Evolutionary conservation across 78 protist species (phyloP).

Genomic region (Dictyostelium firmibasis): DNA sequence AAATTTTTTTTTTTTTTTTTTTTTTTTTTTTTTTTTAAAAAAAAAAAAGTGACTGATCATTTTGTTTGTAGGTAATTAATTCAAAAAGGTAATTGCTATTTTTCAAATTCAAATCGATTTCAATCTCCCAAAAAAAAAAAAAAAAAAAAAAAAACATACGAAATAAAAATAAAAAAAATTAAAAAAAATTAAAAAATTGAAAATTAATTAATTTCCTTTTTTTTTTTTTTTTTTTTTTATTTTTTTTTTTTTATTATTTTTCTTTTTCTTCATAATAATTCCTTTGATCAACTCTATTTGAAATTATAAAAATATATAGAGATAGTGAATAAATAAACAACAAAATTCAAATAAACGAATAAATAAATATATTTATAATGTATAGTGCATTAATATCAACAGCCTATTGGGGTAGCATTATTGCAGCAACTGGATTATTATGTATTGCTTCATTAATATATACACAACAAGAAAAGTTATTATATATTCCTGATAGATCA

Average conservation of each 20-base stretch:
- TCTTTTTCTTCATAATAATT: no score
- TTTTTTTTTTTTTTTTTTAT: no score
- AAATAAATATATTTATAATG: background rate
- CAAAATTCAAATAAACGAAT: background rate
- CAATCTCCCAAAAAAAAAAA: background rate
- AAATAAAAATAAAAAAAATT: background rate
- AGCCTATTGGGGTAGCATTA: slow-evolving; percentile 34
- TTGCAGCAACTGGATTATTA: slow-evolving; percentile 10
- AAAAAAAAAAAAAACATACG: background rate
- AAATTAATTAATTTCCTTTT: no score
- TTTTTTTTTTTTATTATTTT: no score
- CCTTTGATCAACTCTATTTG: no score
- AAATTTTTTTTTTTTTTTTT: no score
- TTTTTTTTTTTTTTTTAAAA: no score
- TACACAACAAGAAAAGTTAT: slow-evolving; percentile 37
- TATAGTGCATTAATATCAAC: background rate
- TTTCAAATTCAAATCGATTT: no score
- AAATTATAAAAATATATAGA: background rate
- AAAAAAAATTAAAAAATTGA: background rate
- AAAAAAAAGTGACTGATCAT: background rate
- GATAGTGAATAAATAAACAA: background rate
- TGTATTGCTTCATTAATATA: slow-evolving; percentile 27
- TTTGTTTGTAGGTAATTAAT: background rate
- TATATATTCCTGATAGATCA: slow-evolving; percentile 50
- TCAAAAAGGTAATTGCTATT: background rate